Evolutionary conservation across 495 filamentous ascomycete species (phyloP), one percentile per base, ranked within the genome.

Genomic region (Penicillium diatomitis): DNA sequence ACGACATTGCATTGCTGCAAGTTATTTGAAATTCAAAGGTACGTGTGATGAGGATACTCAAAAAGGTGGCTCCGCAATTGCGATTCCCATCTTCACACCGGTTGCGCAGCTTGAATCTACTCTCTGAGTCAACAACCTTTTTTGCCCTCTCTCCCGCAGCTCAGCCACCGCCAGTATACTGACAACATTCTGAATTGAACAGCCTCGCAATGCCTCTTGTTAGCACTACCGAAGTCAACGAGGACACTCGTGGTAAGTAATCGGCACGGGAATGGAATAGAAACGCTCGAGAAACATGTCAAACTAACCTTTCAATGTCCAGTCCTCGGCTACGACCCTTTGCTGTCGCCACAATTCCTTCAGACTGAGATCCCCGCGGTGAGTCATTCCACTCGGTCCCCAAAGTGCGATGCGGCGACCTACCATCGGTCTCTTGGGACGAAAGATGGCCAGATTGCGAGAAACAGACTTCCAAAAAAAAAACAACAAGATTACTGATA

Each of bases 271-370:
- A 32, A 34, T 29, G 12, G 11, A 5, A 29, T 4, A 9, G 27
- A 45, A 39, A 40, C 38, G 6, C 30, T 47, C 5, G 12, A 29
- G 0, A 32, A 4, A n/a, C 36, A 20, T 20, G 20, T 20, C 29
- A 31, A 38, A 20, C 20, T 44, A n/a, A 50, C 8, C 2, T 40
- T 34, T 33, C 8, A 7, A 20, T 20, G 20, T 51, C 11, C 58
- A 98, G 94, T 98, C 68, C 68, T 92, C 58, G 91, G 92, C 52
- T 90, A 98, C 72, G 90, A 97, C 65, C 88, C 92, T 60, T 77
- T 98, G 52, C 91, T 96, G 58, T 84, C 89, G 32, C 92, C 92
- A 11, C 80, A 86, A 51, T 80, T 95, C 57, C 84, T 98, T 57
- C 83, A 90, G 62, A 78, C 83, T 38, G 92, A 98, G 67, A 80